Conservation (phyloP, 78 protist species). For the Anaeramoeba flamelloides region DNA sequence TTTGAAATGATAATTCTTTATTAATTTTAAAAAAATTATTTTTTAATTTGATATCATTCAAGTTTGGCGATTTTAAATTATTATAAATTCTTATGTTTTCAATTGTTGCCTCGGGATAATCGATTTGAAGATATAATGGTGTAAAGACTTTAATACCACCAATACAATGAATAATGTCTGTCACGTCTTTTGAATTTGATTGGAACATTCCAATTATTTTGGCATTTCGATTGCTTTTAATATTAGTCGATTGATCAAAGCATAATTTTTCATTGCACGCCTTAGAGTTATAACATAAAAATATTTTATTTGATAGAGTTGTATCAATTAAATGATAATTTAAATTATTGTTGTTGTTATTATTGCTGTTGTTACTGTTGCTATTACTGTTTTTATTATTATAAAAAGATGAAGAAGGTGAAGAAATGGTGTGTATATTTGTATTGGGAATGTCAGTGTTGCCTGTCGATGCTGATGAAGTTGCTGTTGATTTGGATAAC, state of each 20-base stretch:
- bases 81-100: too few species aligned
- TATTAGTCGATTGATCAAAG: background rate
- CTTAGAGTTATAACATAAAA: background rate
- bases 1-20: background rate
- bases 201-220: background rate
- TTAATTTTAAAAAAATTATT: background rate
- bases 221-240: background rate
- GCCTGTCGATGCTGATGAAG: too few species aligned
- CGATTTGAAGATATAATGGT: background rate
- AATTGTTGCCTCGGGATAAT: background rate
- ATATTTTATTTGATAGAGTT: background rate
- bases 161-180: background rate
- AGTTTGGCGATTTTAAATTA: background rate
- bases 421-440: too few species aligned
- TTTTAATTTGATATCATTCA: background rate
- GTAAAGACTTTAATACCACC: background rate
- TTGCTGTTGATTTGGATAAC: too few species aligned
- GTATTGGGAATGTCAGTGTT: too few species aligned
- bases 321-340: background rate
- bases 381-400: too few species aligned
- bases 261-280: background rate
- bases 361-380: too few species aligned
- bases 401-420: too few species aligned
- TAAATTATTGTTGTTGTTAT: too few species aligned
- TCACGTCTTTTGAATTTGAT: background rate